Percentiles rank a stretch among this genome's conserved stretches.
phyloP scores from a whole-genome alignment of 2,329 filamentous ascomycete species.

The Aspergillus novofumigatus region DNA sequence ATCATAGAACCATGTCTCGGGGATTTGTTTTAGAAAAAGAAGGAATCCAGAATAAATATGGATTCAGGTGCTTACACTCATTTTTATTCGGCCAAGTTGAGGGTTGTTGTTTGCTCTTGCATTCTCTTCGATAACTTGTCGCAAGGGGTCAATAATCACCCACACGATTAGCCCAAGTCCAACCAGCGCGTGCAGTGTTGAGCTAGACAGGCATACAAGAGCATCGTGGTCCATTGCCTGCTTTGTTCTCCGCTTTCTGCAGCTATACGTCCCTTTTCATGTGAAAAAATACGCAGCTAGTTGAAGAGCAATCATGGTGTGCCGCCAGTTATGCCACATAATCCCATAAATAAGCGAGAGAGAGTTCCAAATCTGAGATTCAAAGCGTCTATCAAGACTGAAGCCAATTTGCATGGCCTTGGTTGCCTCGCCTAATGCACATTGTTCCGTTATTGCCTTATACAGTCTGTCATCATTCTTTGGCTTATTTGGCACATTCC shows the following conservation, averaged over 20 bases:
- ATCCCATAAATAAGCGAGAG: neutral
- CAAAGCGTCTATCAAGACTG: neutral
- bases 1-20: neutral
- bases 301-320: neutral
- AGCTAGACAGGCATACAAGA: neutral
- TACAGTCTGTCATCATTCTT: neutral
- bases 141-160: neutral
- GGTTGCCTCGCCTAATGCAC: neutral
- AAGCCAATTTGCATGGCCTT: neutral
- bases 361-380: neutral
- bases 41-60: neutral
- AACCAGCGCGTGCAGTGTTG: neutral
- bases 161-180: neutral
- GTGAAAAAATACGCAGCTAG: neutral
- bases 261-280: neutral
- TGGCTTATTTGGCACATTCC: neutral
- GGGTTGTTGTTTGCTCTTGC: neutral
- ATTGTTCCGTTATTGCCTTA: neutral
- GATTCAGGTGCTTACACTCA: neutral
- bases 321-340: neutral
- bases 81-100: neutral
- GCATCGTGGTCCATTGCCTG: neutral
- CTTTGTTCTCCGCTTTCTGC: neutral
- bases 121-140: neutral
- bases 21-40: neutral